These are phyloP conservation scores for Colletotrichum falcatum DNA, from an alignment of 2,329 filamentous ascomycete genomes.

Conservation along the genomic window DNA sequence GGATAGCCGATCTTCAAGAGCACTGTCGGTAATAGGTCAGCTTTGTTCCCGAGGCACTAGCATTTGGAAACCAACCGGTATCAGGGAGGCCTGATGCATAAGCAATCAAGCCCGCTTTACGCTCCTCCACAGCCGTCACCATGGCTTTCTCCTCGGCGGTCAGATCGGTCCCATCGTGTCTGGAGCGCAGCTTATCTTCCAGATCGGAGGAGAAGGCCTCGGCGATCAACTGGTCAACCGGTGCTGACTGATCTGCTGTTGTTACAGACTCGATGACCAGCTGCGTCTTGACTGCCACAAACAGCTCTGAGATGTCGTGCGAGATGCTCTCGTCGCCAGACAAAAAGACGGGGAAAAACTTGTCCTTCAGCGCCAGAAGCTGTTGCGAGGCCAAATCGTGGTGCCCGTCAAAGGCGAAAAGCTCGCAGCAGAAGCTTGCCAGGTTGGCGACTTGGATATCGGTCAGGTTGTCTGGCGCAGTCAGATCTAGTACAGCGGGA, in stretches of 20 bases:
- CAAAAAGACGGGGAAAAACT: slow-evolving; percentile 57
- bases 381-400: slow-evolving; percentile 50
- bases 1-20: slow-evolving; percentile 34
- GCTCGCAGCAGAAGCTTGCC: slow-evolving; percentile 56
- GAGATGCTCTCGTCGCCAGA: slow-evolving; percentile 54
- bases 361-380: slow-evolving; percentile 59
- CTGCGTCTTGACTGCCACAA: slow-evolving; percentile 62
- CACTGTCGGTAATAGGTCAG: slow-evolving; percentile 51
- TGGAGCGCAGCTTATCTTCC: slow-evolving; percentile 57
- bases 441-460: slow-evolving; percentile 62
- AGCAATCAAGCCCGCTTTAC: slow-evolving; percentile 49
- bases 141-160: slow-evolving; percentile 52
- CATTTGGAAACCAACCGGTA: slow-evolving; percentile 40
- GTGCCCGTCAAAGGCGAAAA: slow-evolving; percentile 55
- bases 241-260: slow-evolving; percentile 60
- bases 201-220: slow-evolving; percentile 69
- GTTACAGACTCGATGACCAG: slow-evolving; percentile 64
- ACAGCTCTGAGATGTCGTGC: slow-evolving; percentile 56
- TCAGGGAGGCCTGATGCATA: slow-evolving; percentile 32
- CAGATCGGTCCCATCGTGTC: slow-evolving; percentile 49
- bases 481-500: slow-evolving; percentile 47
- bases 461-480: slow-evolving; percentile 50
- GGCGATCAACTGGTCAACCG: slow-evolving; percentile 63
- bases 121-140: slow-evolving; percentile 48
- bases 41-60: slow-evolving; percentile 49